Base-by-base conservation (phyloP, 176 grass and related monocot genomes). In the Aegilops tauschii region DNA sequence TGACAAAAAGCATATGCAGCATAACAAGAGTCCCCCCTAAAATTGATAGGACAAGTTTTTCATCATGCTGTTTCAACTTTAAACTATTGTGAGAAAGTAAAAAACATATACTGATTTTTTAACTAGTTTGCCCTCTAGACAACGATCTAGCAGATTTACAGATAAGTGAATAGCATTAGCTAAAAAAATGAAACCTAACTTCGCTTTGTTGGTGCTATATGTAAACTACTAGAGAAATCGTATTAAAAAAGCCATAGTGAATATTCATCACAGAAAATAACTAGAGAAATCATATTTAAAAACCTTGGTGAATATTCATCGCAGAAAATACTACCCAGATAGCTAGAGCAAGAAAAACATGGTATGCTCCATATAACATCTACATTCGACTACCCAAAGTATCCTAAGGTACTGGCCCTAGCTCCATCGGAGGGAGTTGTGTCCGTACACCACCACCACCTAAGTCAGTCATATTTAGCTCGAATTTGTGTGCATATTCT, bases 331-430 rank as follows among this genome's bases (percentile, higher is more conserved):
- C 32, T 65, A 14, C 20, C 32, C 49, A 29, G 39, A n/a, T 61
- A 49, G 21, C 50, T 37, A 49, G 13, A 80, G 18, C 23, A 78
- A 78, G 44, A 52, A 82, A 78, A 90, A 17, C 40, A 86, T 35
- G 62, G 32, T 74, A 32, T 6, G 37, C 25, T 25, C 25, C n/a
- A 80, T 47, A 7, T 75, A 70, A 78, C 59, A 77, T 69, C 63
- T 56, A 36, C 23, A 65, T 11, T 64, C 30, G 13, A 76, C 39
- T 28, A 62, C 63, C 27, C 6, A 49, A 2, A 75, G 42, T 29
- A 76, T 20, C 17, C 18, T 12, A 61, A 35, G 31, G 31, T 59
- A 14, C 52, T 59, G 76, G 30, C 9, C 17, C 52, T 78, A 78
- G 76, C 52, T 78, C 76, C n/a, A 56, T 23, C 1, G 0, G 52